Evolutionary conservation across 345 rosid genomes (phyloP), one percentile per base, ranked within the genome.

Genomic region (Salix arbutifolia): DNA sequence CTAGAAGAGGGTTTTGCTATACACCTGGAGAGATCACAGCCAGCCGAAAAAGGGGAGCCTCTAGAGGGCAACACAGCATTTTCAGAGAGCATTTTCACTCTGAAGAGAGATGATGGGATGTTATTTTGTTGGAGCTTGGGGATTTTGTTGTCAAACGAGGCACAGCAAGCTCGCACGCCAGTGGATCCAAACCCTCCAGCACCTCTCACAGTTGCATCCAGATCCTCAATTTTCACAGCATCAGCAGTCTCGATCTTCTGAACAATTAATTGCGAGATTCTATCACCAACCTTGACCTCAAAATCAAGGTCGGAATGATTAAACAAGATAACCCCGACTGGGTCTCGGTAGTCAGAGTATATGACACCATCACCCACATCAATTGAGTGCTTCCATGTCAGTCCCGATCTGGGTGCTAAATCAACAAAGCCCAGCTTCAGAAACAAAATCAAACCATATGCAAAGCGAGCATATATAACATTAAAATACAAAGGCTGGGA

Each of bases 341-440:
- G 90, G n/a, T 93, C 98, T 66, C 93, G 80, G 82, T 89, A 93
- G 72, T 93, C 97, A 0, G 92, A 95, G 53, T 93, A 93, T 4
- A 93, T 88, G 68, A 93, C 97, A 2, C 97, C 97, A 0, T 91
- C 97, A 4, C 98, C 97, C 1, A 93, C 97, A 52, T 91, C 97
- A 26, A 90, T 33, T 26, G 93, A 87, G 68, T 90, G 87, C 80
- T 93, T 93, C 94, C 92, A 89, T 10, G 97, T 83, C 70, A 93
- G 76, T 18, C 98, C 98, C 0, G 97, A 93, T 77, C 96, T 88
- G 10, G 96, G 93, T 9, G 96, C 90, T 80, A 64, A 68, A 66
- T 28, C 16, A 60, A 2, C 40, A 61, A 62, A 67, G 6, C 1
- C n/a, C 21, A 64, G 12, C 30, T 68, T 40, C 8, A 65, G 13